Conservation (phyloP, 2,329 filamentous ascomycete species). For the Malbranchea zuffiana region DNA sequence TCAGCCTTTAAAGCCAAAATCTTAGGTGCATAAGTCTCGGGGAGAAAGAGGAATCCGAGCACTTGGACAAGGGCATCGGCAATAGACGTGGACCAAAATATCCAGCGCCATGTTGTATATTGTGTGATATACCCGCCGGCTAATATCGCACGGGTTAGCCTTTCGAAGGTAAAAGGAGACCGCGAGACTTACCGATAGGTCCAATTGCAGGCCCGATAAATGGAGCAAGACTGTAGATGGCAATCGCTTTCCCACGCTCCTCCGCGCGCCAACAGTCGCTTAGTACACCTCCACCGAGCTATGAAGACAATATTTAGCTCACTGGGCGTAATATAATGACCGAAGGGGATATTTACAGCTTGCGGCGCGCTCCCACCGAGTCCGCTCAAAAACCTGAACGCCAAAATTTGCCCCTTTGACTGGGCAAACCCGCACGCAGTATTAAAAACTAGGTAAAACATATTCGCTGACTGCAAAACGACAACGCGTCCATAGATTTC, state of each 20-base stretch:
- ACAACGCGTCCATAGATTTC: constrained; percentile 47
- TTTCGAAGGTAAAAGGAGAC: not conserved
- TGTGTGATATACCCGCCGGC: constrained; percentile 55
- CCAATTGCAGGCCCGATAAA: constrained; percentile 56
- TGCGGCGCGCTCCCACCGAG: constrained; percentile 49
- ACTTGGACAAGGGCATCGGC: constrained; percentile 50
- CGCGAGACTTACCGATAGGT: constrained; percentile 37
- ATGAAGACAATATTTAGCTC: constrained; percentile 6
- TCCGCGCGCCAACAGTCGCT: constrained; percentile 51
- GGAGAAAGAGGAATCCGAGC: constrained; percentile 50
- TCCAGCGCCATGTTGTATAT: constrained; percentile 59
- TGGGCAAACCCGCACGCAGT: constrained; percentile 48
- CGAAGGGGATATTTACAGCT: constrained; percentile 26
- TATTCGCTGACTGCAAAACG: constrained; percentile 44
- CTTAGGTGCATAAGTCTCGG: constrained; percentile 56
- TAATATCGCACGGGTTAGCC: constrained; percentile 5
- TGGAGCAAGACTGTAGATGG: constrained; percentile 52
- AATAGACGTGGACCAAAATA: constrained; percentile 58
- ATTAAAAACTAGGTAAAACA: constrained; percentile 49
- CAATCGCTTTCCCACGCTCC: constrained; percentile 52
- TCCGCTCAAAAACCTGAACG: constrained; percentile 48
- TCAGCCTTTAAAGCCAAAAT: constrained; percentile 50
- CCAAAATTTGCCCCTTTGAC: constrained; percentile 44
- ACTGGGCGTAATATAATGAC: constrained; percentile 6
- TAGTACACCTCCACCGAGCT: constrained; percentile 41